Base-by-base conservation (phyloP, 495 filamentous ascomycete species). In the Venustampulla echinocandica region DNA sequence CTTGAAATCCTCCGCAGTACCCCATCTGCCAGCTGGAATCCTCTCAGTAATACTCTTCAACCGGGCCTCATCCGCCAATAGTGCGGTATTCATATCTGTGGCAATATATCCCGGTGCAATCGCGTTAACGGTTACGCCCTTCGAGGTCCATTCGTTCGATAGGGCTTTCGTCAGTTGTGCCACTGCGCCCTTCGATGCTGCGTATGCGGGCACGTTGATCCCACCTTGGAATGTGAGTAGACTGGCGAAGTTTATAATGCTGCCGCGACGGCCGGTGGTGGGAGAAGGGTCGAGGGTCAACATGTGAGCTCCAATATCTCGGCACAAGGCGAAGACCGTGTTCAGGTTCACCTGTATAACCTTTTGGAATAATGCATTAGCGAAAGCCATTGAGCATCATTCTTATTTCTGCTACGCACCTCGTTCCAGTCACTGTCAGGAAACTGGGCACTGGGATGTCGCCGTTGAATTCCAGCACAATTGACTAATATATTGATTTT, bases 181-280 rank as follows among this genome's bases (percentile, higher is more conserved):
- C 1, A 96, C 77, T 3, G 84, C 90, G 20, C 88, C 89, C 64
- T 95, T 95, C 55, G 79, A 81, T 0, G 90, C 88, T 10, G 90
- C 82, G 64, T 95, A 95, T 1, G 89, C 90, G 0, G 90, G 87
- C 0, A 95, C 87, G 0, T 84, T 95, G 33, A 95, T 69, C 0
- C 90, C 90, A 41, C 90, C 90, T 57, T 95, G 90, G 75, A 93
- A 96, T 30, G 82, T 82, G 0, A 95, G 75, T 10, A 95, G 73
- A 0, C 79, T 85, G 4, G 82, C 87, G 52, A 93, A 76, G 64
- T 95, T 96, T 68, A 96, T 83, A 58, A 95, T 85, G 42, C 74
- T 75, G 2, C 90, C 89, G 10, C 76, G 67, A 2, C 79, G 77
- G 10, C 79, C 79, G 0, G 68, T 69, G 4, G 63, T 61, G 11